Conservation (phyloP, 2,329 filamentous ascomycete genomes). For the Massarina eburnea region DNA sequence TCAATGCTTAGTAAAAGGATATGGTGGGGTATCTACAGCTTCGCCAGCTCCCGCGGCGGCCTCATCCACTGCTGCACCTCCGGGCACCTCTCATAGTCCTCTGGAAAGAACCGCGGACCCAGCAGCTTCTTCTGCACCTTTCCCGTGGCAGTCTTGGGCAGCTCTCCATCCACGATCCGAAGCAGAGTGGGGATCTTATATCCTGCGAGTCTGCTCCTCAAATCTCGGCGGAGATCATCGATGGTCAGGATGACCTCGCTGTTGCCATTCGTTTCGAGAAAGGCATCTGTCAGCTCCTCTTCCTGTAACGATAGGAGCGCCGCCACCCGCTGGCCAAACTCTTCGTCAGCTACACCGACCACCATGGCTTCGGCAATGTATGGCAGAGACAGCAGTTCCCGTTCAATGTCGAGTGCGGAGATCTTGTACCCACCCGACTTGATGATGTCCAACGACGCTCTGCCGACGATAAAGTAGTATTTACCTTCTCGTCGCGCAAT, state of each 20-base stretch:
- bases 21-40: slow-evolving; percentile 18
- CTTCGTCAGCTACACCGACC: slow-evolving; percentile 55
- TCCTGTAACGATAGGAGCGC: slow-evolving; percentile 51
- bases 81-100: slow-evolving; percentile 15
- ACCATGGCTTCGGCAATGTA: slow-evolving; percentile 56
- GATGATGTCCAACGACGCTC: slow-evolving; percentile 57
- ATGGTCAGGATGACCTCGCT: slow-evolving; percentile 36
- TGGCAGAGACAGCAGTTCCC: slow-evolving; percentile 53
- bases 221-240: slow-evolving; percentile 46
- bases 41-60: slow-evolving; percentile 18
- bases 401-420: slow-evolving; percentile 57
- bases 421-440: slow-evolving; percentile 61
- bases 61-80: slow-evolving; percentile 36
- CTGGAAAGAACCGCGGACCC: slow-evolving; percentile 44
- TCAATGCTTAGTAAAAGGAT: no score
- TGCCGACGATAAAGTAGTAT: slow-evolving; percentile 57
- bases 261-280: slow-evolving; percentile 17
- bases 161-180: slow-evolving; percentile 47
- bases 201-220: slow-evolving; percentile 48
- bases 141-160: slow-evolving; percentile 52
- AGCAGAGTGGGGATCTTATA: slow-evolving; percentile 55
- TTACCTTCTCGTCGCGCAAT: slow-evolving; percentile 43
- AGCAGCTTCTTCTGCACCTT: slow-evolving; percentile 55
- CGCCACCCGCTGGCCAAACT: slow-evolving; percentile 59
- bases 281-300: slow-evolving; percentile 27